These are phyloP conservation scores for Aspergillus hiratsukae DNA, from an alignment of 2,329 filamentous ascomycete species.

Conservation along the genomic window DNA sequence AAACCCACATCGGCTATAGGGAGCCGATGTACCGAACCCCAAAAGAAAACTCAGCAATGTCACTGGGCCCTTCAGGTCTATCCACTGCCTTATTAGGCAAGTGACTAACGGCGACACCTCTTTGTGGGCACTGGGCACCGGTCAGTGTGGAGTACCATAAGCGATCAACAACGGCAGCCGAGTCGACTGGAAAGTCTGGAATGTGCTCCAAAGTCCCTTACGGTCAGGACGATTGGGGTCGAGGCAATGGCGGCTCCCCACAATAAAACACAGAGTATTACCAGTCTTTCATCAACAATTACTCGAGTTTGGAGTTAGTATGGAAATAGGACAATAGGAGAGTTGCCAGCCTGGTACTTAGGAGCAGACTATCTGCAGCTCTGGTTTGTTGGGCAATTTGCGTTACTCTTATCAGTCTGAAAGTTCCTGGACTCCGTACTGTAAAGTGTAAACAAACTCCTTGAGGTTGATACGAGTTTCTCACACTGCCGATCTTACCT, in stretches of 20 bases:
- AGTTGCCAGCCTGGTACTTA: neutral
- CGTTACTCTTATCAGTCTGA: neutral
- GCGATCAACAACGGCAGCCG: neutral
- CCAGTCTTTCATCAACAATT: neutral
- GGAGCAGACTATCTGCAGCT: neutral
- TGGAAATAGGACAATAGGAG: neutral
- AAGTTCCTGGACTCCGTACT: neutral
- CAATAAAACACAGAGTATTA: no score
- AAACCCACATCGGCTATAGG: neutral
- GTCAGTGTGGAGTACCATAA: neutral
- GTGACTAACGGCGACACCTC: no score
- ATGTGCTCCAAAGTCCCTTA: neutral
- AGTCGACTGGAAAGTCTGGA: neutral
- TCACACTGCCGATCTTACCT: neutral
- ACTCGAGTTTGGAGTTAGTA: neutral
- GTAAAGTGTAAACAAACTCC: neutral
- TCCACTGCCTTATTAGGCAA: neutral
- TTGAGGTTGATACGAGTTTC: neutral
- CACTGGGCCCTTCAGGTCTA: neutral
- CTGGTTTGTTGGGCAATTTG: neutral
- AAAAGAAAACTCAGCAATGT: neutral
- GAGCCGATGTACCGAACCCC: neutral
- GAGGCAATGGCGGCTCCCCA: neutral
- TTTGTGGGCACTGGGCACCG: no score
- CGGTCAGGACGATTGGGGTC: neutral